A percentile compares a stretch with the other conserved stretches of the same genome.
Evolutionary conservation across 164 flowering plant genomes (phyloP).

Genomic region (Warburgia ugandensis): DNA sequence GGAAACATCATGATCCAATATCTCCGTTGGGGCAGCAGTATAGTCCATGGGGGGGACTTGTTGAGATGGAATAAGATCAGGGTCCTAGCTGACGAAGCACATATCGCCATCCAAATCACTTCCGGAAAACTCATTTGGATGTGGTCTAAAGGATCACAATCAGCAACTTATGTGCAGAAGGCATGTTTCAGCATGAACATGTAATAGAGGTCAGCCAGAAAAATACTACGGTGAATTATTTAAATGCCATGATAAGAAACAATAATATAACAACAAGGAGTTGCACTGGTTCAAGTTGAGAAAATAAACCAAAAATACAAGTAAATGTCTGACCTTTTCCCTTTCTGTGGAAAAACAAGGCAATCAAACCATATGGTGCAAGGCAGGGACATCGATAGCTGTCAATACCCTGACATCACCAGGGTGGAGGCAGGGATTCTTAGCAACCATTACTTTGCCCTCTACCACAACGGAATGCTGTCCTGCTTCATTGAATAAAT

Average conservation of each 20-base stretch:
- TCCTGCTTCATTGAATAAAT: too few species aligned
- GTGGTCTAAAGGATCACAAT: conserved; percentile 84
- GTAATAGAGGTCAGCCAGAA: too few species aligned
- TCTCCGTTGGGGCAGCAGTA: conserved; percentile 30
- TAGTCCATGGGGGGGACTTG: conserved; percentile 69
- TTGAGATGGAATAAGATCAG: conserved; percentile 54
- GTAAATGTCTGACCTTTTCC: conserved; percentile 48
- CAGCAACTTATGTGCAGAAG: too few species aligned
- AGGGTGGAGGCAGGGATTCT: too few species aligned
- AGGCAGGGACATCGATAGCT: conserved; percentile 58
- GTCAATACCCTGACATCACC: conserved; percentile 73
- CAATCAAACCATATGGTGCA: conserved; percentile 86
- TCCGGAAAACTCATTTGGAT: conserved; percentile 94
- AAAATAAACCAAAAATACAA: too few species aligned
- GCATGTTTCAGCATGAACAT: too few species aligned
- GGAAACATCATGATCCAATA: conserved; percentile 60
- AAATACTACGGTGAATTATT: too few species aligned
- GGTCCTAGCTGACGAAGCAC: conserved; percentile 83
- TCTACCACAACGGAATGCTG: too few species aligned
- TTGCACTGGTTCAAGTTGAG: too few species aligned
- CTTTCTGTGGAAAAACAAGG: conserved; percentile 88
- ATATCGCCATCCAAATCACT: conserved; percentile 95
- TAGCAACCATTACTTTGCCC: too few species aligned
- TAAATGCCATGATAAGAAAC: too few species aligned
- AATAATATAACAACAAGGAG: too few species aligned